A percentile compares a stretch with the other conserved stretches of the same genome.
These are phyloP conservation scores for Colletotrichum chlorophyti DNA, from an alignment of 2,329 filamentous ascomycete genomes.

Conservation along the genomic window DNA sequence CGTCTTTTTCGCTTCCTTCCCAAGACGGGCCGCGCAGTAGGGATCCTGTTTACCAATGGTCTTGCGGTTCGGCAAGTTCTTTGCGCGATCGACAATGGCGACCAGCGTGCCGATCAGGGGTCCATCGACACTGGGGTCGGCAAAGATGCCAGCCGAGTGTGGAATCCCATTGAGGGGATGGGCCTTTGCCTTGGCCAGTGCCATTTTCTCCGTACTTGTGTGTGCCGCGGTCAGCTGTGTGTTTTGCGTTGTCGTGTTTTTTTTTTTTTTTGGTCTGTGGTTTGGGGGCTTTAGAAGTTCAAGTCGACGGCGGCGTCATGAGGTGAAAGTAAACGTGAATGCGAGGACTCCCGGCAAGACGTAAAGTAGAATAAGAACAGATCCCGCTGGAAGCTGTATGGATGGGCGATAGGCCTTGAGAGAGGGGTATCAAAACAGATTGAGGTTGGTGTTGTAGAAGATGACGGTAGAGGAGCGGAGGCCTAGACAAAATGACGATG, in stretches of 20 bases:
- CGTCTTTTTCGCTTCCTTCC: slow-evolving; percentile 98
- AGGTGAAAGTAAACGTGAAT: not conserved
- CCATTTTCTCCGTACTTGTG: no score
- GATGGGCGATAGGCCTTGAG: not conserved
- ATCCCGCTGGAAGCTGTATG: not conserved
- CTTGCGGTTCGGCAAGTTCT: slow-evolving; percentile 95
- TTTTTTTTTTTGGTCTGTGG: not conserved
- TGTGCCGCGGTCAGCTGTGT: no score
- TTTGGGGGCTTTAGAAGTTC: slow-evolving; percentile 5
- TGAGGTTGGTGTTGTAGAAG: not conserved
- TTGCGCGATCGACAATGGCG: slow-evolving; percentile 89
- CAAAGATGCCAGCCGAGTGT: slow-evolving; percentile 92
- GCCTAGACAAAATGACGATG: slow-evolving; percentile 7
- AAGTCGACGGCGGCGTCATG: not conserved
- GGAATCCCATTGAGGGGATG: slow-evolving; percentile 66
- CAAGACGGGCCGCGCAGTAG: slow-evolving; percentile 91
- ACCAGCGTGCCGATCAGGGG: slow-evolving; percentile 94
- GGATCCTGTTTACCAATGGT: slow-evolving; percentile 99
- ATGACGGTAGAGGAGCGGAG: slow-evolving; percentile 4
- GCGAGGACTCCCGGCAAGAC: not conserved
- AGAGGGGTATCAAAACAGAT: slow-evolving; percentile 23
- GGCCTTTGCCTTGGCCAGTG: slow-evolving; percentile 61
- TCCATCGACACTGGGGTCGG: slow-evolving; percentile 92
- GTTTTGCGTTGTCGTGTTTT: slow-evolving; percentile 13
- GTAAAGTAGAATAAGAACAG: not conserved